Base-by-base conservation (phyloP, 148 eudicot genomes). In the Vaccinium darrowii region DNA sequence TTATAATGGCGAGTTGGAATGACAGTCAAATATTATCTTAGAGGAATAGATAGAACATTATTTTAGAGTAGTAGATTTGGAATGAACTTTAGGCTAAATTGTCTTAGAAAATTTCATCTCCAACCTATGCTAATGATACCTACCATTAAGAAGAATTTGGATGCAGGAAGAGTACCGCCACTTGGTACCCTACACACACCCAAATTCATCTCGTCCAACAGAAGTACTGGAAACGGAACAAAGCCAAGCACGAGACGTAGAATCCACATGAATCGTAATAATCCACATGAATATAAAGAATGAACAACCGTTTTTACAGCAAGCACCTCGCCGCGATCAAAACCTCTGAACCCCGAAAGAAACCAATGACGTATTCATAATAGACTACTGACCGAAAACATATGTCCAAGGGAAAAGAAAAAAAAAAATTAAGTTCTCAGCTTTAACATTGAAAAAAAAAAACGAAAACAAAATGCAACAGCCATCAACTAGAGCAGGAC, bases 361-460 rank as follows among this genome's bases (percentile, higher is more conserved):
- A 82, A 69, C 63, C 84, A 69, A 82, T 51, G 63, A 51, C 19
- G 36, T 21, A 79, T 51, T 49, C 49, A 51, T 67, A 65, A 51
- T 67, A 65, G 47, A 52, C 78, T 52, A 71, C n/a, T 71, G 30
- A 27, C 63, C 8, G 5, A 30, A 1, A 12, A 65, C 11, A 47
- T 7, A 63, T 63, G 12, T 9, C 7, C 23, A 63, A 50, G 50
- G 13, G 4, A 3, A n/a, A n/a, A n/a, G n/a, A n/a, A n/a, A n/a
- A 39, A 80, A 62, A 62, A 4, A 21, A 43, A 11, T 60, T 56
- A n/a, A 65, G 8, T 49, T 51, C 27, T 30, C 84, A 51, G 60
- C 14, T 60, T 82, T 33, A 49, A 19, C 79, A 3, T 8, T 1
- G 0, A 39, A 47, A 49, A 73, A 51, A 14, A 12, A 18, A 53